A percentile compares a stretch with the other conserved stretches of the same genome.
These are phyloP conservation scores for Aechmea fasciata DNA, from an alignment of 176 grass and related monocot genomes.

Conservation along the genomic window DNA sequence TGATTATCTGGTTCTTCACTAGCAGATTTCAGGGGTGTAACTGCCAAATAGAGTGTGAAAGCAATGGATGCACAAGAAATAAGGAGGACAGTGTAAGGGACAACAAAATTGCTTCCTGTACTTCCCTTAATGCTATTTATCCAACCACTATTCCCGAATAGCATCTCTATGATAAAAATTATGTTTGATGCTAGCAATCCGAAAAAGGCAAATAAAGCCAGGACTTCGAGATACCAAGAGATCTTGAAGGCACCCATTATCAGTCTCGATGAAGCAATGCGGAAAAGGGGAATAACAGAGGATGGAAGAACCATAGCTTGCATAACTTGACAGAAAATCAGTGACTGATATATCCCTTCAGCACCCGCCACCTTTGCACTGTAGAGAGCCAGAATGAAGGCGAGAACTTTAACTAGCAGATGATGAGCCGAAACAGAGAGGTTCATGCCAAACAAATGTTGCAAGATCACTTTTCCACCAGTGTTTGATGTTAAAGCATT, in stretches of 20 bases:
- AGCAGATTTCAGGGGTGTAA: conserved; percentile 85
- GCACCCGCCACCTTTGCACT: conserved; percentile 52
- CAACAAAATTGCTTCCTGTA: conserved; percentile 49
- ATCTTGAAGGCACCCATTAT: conserved; percentile 86
- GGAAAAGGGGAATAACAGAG: conserved; percentile 78
- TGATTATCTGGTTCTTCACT: conserved; percentile 40
- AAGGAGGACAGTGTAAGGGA: conserved; percentile 51
- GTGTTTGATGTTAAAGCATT: conserved; percentile 65
- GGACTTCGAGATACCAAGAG: conserved; percentile 69
- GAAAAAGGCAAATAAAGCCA: conserved; percentile 71
- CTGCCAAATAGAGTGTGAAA: conserved; percentile 70
- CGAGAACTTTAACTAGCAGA: conserved; percentile 58
- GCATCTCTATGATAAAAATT: conserved; percentile 77
- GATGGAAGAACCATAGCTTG: conserved; percentile 95
- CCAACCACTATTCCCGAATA: conserved; percentile 89
- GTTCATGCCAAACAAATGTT: conserved; percentile 76
- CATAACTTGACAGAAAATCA: conserved; percentile 81
- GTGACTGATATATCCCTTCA: conserved; percentile 85
- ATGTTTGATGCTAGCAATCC: conserved; percentile 74
- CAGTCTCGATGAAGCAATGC: conserved; percentile 71
- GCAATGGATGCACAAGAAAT: conserved; percentile 47
- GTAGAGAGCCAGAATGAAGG: conserved; percentile 62
- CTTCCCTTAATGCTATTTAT: conserved; percentile 68
- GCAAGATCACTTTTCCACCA: conserved; percentile 57
- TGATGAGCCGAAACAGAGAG: conserved; percentile 41